Conservation (phyloP, 139 green algal genomes). For the Marvania coccoides region DNA sequence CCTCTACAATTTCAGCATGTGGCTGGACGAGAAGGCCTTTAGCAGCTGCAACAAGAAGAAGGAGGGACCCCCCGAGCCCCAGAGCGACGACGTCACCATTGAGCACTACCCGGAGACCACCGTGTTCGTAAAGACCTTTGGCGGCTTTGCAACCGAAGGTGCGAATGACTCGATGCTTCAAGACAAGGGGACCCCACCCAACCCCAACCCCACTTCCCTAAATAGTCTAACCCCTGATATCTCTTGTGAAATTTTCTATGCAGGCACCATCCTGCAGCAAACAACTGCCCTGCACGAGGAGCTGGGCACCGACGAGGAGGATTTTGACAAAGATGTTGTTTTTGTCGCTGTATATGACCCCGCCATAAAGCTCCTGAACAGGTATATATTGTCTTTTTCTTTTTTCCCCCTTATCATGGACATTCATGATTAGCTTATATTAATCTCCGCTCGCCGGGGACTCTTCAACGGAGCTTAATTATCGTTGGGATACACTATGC, state of each 20-base stretch:
- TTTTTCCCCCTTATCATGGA: no score
- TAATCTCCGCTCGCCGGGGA: no score
- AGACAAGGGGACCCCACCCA: background rate
- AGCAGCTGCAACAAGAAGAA: background rate
- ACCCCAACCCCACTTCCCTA: background rate
- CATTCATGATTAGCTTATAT: no score
- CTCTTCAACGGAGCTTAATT: no score
- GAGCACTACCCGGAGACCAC: background rate
- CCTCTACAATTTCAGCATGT: background rate
- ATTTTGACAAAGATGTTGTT: slow-evolving; percentile 7
- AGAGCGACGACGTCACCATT: slow-evolving; percentile 1
- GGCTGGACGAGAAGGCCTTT: background rate
- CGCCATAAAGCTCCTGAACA: slow-evolving; percentile 12
- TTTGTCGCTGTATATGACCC: slow-evolving; percentile 20
- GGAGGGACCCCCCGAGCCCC: slow-evolving; percentile 12
- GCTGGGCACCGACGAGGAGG: background rate
- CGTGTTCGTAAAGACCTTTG: slow-evolving; percentile 8
- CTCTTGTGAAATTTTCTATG: background rate
- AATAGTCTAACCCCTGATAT: background rate
- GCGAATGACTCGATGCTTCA: background rate
- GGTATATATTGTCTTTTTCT: no score
- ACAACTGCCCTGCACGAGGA: slow-evolving; percentile 1
- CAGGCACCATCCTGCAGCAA: slow-evolving; percentile 14
- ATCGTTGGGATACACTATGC: no score
- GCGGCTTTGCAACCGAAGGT: slow-evolving; percentile 24